phyloP scores from a whole-genome alignment of 306 rosid species.

The Trifolium repens region DNA sequence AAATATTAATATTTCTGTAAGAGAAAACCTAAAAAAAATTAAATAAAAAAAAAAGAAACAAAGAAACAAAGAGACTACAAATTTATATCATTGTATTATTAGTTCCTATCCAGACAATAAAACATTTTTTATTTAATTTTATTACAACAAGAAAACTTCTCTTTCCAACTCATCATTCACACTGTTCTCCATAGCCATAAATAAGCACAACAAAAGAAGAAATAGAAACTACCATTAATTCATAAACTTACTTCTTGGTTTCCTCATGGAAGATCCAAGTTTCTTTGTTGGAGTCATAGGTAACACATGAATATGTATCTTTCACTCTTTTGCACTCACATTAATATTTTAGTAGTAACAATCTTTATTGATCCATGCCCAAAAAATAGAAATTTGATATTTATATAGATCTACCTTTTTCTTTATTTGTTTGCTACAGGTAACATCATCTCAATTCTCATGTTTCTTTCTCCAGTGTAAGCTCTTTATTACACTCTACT shows the following conservation, averaged over 20 bases:
- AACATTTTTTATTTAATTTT: no score
- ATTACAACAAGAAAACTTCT: no score
- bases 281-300: constrained; percentile 65
- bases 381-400: neutral
- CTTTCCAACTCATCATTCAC: constrained; percentile 2
- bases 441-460: constrained; percentile 64
- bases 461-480: constrained; percentile 80
- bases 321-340: neutral
- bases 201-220: constrained; percentile 6
- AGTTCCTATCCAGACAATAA: neutral
- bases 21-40: no score
- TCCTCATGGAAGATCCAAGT: constrained; percentile 53
- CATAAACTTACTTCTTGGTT: neutral
- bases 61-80: neutral
- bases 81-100: neutral
- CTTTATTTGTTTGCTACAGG: constrained; percentile 46
- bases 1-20: no score
- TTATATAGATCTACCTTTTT: neutral
- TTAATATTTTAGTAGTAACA: neutral
- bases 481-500: constrained; percentile 27
- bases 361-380: neutral
- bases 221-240: neutral
- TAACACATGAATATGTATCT: neutral
- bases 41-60: neutral
- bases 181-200: constrained; percentile 16